Evolutionary conservation across 2,329 filamentous ascomycete genomes (phyloP).

Genomic region (Gliomastix tumulicola): DNA sequence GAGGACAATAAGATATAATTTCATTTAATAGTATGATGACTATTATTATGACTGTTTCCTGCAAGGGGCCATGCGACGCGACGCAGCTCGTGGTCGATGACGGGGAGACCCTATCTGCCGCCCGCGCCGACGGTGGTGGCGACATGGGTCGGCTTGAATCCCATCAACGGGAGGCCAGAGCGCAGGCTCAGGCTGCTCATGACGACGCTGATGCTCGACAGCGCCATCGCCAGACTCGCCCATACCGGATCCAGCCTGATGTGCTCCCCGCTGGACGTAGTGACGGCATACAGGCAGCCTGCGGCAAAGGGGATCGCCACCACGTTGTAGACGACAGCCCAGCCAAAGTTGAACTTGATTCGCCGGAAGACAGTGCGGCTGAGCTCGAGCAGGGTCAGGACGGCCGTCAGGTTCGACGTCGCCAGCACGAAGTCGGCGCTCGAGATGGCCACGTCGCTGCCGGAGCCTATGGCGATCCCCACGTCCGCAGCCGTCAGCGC

Average conservation of each 20-base stretch:
- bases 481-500: constrained; percentile 76
- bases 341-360: constrained; percentile 79
- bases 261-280: constrained; percentile 39
- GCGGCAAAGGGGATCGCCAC: constrained; percentile 74
- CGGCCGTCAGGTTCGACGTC: constrained; percentile 59
- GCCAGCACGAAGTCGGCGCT: constrained; percentile 79
- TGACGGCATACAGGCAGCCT: constrained; percentile 62
- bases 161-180: constrained; percentile 32
- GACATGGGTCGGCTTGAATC: constrained; percentile 39
- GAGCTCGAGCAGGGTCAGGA: constrained; percentile 68
- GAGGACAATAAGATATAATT: too few relatives aligned
- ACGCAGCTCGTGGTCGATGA: too few relatives aligned
- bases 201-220: constrained; percentile 87
- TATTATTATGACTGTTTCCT: too few relatives aligned
- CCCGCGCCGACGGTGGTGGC: too few relatives aligned
- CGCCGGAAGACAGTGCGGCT: constrained; percentile 66
- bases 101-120: too few relatives aligned
- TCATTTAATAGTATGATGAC: too few relatives aligned
- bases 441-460: constrained; percentile 77
- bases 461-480: constrained; percentile 76
- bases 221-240: constrained; percentile 87
- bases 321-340: constrained; percentile 79
- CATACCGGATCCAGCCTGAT: constrained; percentile 70
- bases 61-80: too few relatives aligned
- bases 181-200: constrained; percentile 71